These are phyloP conservation scores for Claviceps monticola DNA, from an alignment of 2,329 filamentous ascomycete species.

Conservation along the genomic window DNA sequence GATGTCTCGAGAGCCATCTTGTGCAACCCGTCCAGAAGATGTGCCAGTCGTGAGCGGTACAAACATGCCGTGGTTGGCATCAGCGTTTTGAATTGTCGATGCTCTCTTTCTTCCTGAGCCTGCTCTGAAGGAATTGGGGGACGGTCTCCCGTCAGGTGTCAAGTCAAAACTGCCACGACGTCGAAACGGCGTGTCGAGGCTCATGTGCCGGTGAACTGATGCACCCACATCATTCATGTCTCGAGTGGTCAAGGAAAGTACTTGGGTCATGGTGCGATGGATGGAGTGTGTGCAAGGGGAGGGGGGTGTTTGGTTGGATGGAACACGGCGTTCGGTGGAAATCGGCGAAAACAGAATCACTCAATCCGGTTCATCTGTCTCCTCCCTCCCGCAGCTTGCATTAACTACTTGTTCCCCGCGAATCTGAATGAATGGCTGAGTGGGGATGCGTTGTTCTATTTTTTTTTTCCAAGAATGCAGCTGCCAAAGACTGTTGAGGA, in stretches of 20 bases:
- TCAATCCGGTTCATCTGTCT: slow-evolving; percentile 1
- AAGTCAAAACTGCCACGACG: slow-evolving; percentile 4
- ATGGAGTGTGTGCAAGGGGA: not conserved
- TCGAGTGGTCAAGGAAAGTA: slow-evolving; percentile 12
- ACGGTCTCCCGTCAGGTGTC: slow-evolving; percentile 4
- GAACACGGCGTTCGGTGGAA: slow-evolving; percentile 1
- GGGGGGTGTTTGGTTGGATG: not conserved
- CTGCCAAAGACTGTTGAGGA: not conserved
- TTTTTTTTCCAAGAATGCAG: not conserved
- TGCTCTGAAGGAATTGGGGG: slow-evolving; percentile 5
- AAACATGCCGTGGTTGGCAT: slow-evolving; percentile 24
- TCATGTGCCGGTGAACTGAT: slow-evolving; percentile 10
- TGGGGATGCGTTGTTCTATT: not conserved
- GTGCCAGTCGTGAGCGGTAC: slow-evolving; percentile 17
- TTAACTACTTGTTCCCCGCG: slow-evolving; percentile 1
- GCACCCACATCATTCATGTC: slow-evolving; percentile 11
- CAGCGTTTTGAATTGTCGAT: slow-evolving; percentile 30
- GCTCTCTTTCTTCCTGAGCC: slow-evolving; percentile 26
- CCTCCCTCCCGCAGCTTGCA: slow-evolving; percentile 1
- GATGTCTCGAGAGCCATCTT: slow-evolving; percentile 24
- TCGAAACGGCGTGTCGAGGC: slow-evolving; percentile 10
- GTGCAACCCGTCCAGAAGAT: slow-evolving; percentile 16
- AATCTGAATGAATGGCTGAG: not conserved
- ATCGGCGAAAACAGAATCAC: slow-evolving; percentile 2
- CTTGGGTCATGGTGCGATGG: slow-evolving; percentile 12